phyloP scores from a whole-genome alignment of 139 green algal species.

The Chlamydomonas asymmetrica region DNA sequence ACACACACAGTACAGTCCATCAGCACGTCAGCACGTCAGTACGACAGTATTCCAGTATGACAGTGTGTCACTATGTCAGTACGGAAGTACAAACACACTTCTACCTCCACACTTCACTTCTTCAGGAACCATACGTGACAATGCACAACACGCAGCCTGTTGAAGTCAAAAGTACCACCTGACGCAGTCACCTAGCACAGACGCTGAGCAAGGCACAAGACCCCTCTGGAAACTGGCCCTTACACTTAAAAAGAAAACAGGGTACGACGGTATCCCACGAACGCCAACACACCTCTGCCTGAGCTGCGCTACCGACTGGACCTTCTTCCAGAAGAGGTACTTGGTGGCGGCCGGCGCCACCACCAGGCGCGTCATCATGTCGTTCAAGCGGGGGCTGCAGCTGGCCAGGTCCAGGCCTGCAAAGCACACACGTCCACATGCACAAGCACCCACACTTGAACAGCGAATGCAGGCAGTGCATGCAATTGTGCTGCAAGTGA shows the following conservation, averaged over 20 bases:
- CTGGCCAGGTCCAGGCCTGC: slow-evolving; percentile 26
- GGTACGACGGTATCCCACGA: neutral
- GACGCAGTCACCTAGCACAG: neutral
- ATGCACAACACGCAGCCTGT: neutral
- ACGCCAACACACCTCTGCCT: slow-evolving; percentile 24
- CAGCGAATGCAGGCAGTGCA: too few species aligned
- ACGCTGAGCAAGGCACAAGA: neutral
- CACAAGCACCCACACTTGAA: too few species aligned
- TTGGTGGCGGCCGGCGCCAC: slow-evolving; percentile 41
- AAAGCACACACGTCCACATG: neutral
- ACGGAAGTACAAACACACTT: neutral
- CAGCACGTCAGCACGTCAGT: neutral
- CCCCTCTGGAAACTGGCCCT: slow-evolving; percentile 1
- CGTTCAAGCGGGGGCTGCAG: slow-evolving; percentile 15
- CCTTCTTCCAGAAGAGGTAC: slow-evolving; percentile 54
- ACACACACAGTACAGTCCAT: neutral
- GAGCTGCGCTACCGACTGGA: slow-evolving; percentile 31
- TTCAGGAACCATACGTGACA: neutral
- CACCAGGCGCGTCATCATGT: slow-evolving; percentile 40
- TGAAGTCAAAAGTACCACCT: neutral
- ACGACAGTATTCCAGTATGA: neutral
- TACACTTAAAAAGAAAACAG: too few species aligned
- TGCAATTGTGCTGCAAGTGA: too few species aligned
- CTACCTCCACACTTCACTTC: too few species aligned
- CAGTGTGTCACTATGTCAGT: too few species aligned